These are phyloP conservation scores for carrot (Daucus carota) DNA, from an alignment of 129 eudicot species.

Conservation along the genomic window DH1_v3.0 NC_030381.2:21928501-21929000, in stretches of 20 bases:
- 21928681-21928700: constrained; percentile 93
- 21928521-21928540: constrained; percentile 98
- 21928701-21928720: constrained; percentile 87
- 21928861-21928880: constrained; percentile 92
- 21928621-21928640: constrained; percentile 79
- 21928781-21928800: constrained; percentile 91
- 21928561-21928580: constrained; percentile 90
- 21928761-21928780: constrained; percentile 98
- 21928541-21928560: constrained; percentile 84
- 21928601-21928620: constrained; percentile 92
- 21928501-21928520: constrained; percentile 89
- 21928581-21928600: constrained; percentile 96
- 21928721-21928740: constrained; percentile 91
- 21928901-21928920: constrained; percentile 95
- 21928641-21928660: constrained; percentile 85
- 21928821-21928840: constrained; percentile 82
- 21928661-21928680: constrained; percentile 97
- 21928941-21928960: constrained; percentile 69
- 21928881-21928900: constrained; percentile 91
- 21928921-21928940: constrained; percentile 69
- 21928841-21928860: constrained; percentile 92
- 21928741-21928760: constrained; percentile 94
- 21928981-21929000: constrained; percentile 93
- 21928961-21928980: constrained; percentile 96
- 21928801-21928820: constrained; percentile 88